Evolutionary conservation across 345 rosid species (phyloP), one percentile per base, ranked within the genome.

Genomic region (Brassica juncea): DNA sequence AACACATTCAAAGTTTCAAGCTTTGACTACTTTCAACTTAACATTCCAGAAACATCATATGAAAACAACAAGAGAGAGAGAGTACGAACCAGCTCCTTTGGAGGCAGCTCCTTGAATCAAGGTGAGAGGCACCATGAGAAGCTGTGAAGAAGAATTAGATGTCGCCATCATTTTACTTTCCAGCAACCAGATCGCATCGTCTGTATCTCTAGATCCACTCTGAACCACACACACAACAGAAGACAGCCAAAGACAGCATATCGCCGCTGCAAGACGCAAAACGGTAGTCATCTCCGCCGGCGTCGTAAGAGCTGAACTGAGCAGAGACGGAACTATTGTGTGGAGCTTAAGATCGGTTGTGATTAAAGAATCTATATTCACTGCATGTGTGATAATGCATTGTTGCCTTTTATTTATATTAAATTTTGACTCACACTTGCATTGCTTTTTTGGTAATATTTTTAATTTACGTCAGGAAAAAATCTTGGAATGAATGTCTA

Each of bases 41-140:
- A 47, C 54, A 47, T 12, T 47, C 1, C 11, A 10, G 52, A 44
- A 11, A 42, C 49, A 44, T 2, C 14, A n/a, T n/a, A n/a, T 44
- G 5, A 2, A 39, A 3, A 47, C 12, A 47, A 8, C 2, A 10
- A 52, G 42, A 42, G 34, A 7, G 30, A 10, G 27, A 73, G 37
- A 14, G 23, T 81, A 94, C 37, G 6, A 34, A 49, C 98, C 90
- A 71, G 97, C 97, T 88, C 97, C 97, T 71, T 86, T 88, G 30
- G 91, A 77, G 27, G 81, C 93, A 87, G 98, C 98, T 81, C 91
- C 88, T 11, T 80, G 85, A 74, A 94, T 90, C 75, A 94, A 93
- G 71, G 97, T 87, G 80, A 92, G 94, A 60, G 84, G 87, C n/a
- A 91, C 92, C 90, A 81, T 87, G 62, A 85, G 86, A 75, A 90